Evolutionary conservation across 108 stramenopile species (phyloP), one percentile per base, ranked within the genome.

Genomic region (Asterionellopsis glacialis): DNA sequence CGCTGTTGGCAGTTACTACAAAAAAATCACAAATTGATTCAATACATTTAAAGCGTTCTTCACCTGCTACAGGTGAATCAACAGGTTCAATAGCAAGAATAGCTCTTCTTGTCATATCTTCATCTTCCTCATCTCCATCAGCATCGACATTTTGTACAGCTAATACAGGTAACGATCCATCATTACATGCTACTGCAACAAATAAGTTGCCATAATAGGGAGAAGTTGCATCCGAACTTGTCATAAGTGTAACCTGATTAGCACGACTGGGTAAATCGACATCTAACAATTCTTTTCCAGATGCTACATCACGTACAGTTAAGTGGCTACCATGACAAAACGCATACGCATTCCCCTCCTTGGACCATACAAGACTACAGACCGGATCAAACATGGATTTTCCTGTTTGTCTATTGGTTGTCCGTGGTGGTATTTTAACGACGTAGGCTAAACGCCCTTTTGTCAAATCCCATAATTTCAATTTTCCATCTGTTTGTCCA

Each of bases 31-130:
- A 68, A 10, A 90, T 78, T 24, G 59, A 54, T 13, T 73, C 67
- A 47, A 93, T 79, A 67, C 91, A 89, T 63, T 93, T 93, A 57
- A 91, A 87, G 60, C 93, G 81, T 69, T 88, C 89, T 68, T 90
- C 89, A 41, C 86, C 74, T 10, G 88, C 87, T 23, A 87, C 83
- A 25, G 67, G 53, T 6, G 68, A 76, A 24, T 91, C 90, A 19
- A 93, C 88, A 24, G 91, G 86, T 67, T 94, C 90, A 59, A 94
- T 91, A 14, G 89, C 93, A 89, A 94, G 91, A 49, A 89, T 84
- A 4, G 90, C 93, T 28, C 85, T 67, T 16, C 89, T 76, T 22
- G 67, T 83, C 40, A 70, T 66, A 2, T 75, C 70, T 27, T 74
- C 65, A n/a, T n/a, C 33, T 33, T 33, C 33, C 33, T 33, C 33